Conservation (phyloP, 2,329 filamentous ascomycete species). For the Trichophyton schoenleinii region DNA sequence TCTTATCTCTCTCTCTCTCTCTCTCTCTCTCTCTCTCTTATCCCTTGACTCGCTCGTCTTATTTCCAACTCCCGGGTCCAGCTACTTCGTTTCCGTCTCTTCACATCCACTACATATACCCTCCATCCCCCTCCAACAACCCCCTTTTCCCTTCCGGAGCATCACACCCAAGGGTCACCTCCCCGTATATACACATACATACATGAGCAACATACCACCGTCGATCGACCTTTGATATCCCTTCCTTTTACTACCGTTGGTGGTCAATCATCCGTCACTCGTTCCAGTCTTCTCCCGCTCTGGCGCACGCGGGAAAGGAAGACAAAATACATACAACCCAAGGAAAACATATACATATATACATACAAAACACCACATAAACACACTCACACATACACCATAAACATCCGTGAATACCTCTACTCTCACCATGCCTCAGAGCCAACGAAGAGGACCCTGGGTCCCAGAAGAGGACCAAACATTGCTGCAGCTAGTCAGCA, state of each 20-base stretch:
- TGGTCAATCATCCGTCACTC: not conserved
- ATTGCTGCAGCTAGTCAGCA: slow-evolving; percentile 57
- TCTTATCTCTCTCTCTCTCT: not conserved
- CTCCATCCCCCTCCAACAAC: not conserved
- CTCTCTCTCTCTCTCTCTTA: not conserved
- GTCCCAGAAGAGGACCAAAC: slow-evolving; percentile 61
- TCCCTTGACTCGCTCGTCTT: not conserved
- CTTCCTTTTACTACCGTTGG: not conserved
- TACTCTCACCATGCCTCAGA: slow-evolving; percentile 28
- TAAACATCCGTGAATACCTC: not conserved
- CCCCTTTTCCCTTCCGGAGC: not conserved
- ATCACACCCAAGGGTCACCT: not conserved
- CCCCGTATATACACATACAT: not conserved
- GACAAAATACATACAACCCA: not conserved
- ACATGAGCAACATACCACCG: not conserved
- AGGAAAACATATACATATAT: not conserved
- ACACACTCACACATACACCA: not conserved
- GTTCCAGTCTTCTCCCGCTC: not conserved
- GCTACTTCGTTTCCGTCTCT: not conserved
- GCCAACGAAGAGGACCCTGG: slow-evolving; percentile 70
- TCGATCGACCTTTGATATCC: not conserved
- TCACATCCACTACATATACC: slow-evolving; percentile 3
- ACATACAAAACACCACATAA: not conserved
- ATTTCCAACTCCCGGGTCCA: slow-evolving; percentile 1
- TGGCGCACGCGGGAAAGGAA: not conserved